A percentile compares a stretch with the other conserved stretches of the same genome.
phyloP scores from a whole-genome alignment of 768 basidiomycete species.

The Tricholoma furcatifolium region DNA sequence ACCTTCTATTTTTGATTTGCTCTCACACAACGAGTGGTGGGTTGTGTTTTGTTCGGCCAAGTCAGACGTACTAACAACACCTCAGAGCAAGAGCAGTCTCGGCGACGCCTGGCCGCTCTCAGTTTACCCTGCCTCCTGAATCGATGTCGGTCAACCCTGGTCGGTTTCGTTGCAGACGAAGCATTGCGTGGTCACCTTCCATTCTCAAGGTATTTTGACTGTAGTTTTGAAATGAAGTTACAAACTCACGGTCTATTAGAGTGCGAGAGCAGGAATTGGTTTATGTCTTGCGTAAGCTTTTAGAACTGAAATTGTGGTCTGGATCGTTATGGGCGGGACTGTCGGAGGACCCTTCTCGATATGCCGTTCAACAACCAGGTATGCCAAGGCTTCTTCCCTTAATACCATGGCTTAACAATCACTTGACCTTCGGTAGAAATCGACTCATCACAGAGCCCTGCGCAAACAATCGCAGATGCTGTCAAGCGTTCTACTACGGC shows the following conservation, averaged over 20 bases:
- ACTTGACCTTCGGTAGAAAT: constrained; percentile 26
- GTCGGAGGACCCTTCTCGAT: constrained; percentile 60
- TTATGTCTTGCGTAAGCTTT: constrained; percentile 79
- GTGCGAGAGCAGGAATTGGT: constrained; percentile 87
- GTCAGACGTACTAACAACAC: background rate
- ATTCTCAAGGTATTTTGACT: constrained; percentile 67
- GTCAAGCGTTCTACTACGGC: constrained; percentile 74
- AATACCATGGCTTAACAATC: constrained; percentile 3
- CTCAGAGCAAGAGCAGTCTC: constrained; percentile 58
- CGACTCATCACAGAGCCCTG: constrained; percentile 45
- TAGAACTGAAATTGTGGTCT: constrained; percentile 67
- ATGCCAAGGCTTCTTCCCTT: constrained; percentile 19
- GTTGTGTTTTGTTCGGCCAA: constrained; percentile 6
- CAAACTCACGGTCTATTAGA: constrained; percentile 34
- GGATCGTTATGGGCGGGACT: constrained; percentile 77
- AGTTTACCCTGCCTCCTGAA: constrained; percentile 70
- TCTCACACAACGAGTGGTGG: constrained; percentile 62
- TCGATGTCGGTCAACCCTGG: constrained; percentile 69
- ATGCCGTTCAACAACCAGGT: constrained; percentile 61
- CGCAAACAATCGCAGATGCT: constrained; percentile 63
- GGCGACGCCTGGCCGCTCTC: constrained; percentile 71
- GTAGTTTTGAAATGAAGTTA: background rate
- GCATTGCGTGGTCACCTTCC: constrained; percentile 83
- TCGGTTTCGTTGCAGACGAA: constrained; percentile 81
- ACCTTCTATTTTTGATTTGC: constrained; percentile 80